Conservation (phyloP, 257 asterid species). For the Eucommia ulmoides region DNA sequence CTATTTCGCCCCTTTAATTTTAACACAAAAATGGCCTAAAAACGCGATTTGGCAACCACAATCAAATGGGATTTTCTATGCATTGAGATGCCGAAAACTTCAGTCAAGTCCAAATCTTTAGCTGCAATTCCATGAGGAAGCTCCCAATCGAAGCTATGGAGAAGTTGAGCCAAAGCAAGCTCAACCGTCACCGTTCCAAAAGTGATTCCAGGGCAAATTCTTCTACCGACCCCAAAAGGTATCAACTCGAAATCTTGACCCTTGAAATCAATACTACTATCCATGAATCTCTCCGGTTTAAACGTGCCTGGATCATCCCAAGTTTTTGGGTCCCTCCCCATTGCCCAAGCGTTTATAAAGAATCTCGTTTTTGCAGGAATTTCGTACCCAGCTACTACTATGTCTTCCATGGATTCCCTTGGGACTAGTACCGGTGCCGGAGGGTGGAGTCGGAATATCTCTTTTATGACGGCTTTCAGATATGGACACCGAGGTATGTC, state of each 20-base stretch:
- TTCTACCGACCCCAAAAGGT: not conserved
- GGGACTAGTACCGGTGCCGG: conserved; percentile 45
- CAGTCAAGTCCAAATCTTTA: conserved; percentile 37
- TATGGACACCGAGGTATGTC: conserved; percentile 33
- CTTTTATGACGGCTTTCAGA: conserved; percentile 42
- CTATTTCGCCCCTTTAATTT: too few relatives aligned
- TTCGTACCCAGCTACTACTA: conserved; percentile 21
- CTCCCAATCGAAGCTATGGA: not conserved
- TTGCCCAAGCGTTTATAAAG: conserved; percentile 18
- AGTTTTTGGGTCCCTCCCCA: not conserved
- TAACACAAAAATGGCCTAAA: too few relatives aligned
- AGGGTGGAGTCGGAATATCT: conserved; percentile 38
- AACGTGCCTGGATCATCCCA: not conserved
- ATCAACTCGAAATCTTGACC: not conserved
- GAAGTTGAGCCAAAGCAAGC: not conserved
- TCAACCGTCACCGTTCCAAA: not conserved
- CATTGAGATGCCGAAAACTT: conserved; percentile 58
- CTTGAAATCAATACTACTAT: not conserved
- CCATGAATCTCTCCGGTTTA: not conserved
- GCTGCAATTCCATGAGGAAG: not conserved
- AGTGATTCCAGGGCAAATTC: not conserved
- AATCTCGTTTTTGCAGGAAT: conserved; percentile 34
- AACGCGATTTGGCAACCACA: conserved; percentile 28
- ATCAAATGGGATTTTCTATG: conserved; percentile 29
- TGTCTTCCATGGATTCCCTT: conserved; percentile 34